Conservation (phyloP, 306 rosid species). For the Sicyos baderoa region DNA sequence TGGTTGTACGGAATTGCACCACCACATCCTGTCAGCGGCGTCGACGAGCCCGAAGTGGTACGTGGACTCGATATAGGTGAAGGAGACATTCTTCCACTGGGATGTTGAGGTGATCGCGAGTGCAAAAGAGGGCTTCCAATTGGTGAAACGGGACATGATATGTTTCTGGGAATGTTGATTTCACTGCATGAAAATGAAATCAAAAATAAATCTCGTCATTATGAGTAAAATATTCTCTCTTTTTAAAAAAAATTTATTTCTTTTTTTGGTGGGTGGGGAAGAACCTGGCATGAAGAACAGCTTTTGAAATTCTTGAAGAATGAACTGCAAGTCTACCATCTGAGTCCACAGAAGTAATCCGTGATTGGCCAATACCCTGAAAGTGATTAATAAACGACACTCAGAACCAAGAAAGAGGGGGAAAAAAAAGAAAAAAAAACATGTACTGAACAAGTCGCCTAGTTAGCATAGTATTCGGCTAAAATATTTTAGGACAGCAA, state of each 20-base stretch:
- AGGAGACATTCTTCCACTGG: constrained; percentile 84
- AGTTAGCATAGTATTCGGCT: not conserved
- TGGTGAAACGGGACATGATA: constrained; percentile 97
- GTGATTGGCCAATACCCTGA: constrained; percentile 67
- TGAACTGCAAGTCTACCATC: constrained; percentile 75
- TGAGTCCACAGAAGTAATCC: constrained; percentile 59
- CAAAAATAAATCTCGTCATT: constrained; percentile 21
- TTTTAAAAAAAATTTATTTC: too few relatives aligned
- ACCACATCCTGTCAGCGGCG: constrained; percentile 72
- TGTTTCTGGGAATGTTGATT: constrained; percentile 61
- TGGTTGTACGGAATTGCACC: constrained; percentile 74
- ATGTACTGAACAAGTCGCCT: not conserved
- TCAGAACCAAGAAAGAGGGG: constrained; percentile 24
- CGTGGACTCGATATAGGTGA: constrained; percentile 97
- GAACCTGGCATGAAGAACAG: constrained; percentile 57
- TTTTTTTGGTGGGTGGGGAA: too few relatives aligned
- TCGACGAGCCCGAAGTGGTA: constrained; percentile 84
- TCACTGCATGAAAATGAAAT: constrained; percentile 56
- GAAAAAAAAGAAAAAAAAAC: not conserved
- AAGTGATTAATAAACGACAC: constrained; percentile 26
- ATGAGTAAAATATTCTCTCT: not conserved
- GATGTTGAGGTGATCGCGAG: constrained; percentile 85
- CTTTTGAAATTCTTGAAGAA: constrained; percentile 79
- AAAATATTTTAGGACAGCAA: not conserved
- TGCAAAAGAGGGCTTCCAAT: constrained; percentile 93